Base-by-base conservation (phyloP, 371 early-diverging fungal species). In the Lichtheimia ramosa region DNA sequence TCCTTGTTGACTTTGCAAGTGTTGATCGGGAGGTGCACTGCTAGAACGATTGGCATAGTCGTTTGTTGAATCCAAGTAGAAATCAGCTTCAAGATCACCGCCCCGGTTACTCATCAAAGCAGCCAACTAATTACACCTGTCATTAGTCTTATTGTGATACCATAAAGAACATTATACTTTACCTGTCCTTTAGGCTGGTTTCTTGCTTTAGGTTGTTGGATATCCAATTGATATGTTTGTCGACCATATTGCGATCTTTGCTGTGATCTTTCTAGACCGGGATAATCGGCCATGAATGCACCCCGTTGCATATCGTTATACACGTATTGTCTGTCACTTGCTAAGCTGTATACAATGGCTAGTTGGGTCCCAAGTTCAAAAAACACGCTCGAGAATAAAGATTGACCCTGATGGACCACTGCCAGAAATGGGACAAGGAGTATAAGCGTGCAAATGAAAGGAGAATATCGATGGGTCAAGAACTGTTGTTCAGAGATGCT, bases 121-220 rank as follows among this genome's bases (percentile, higher is more conserved):
- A 21, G 65, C 65, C 43, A 64, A 39, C 65, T 64, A 57, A 14
- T 28, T 14, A 49, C 24, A 40, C 15, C 15, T 21, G n/a, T 21
- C 15, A 56, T 41, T 43, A 28, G 49, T 15, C 27, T 24, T 23
- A 24, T 49, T 34, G 34, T 53, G 15, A 18, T n/a, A 59, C 28
- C 42, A 12, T 16, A 23, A 20, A 43, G 20, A 8, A 8, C 15
- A 18, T 18, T 4, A 20, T 60, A 53, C 10, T 43, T 49, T 59
- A 64, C 65, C 60, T 64, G 65, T 23, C 59, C 59, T 49, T 64
- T 59, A n/a, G 65, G 65, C 46, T 64, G 65, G 24, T 54, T 64
- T 50, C 65, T 46, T 28, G 65, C 65, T 56, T 59, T 50, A 3
- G 65, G 65, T 43, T 64, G 65, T 51, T 64, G 65, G n/a, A 64